These are phyloP conservation scores for Trichoderma atrobrunneum DNA, from an alignment of 2,329 filamentous ascomycete genomes.

Conservation along the genomic window DNA sequence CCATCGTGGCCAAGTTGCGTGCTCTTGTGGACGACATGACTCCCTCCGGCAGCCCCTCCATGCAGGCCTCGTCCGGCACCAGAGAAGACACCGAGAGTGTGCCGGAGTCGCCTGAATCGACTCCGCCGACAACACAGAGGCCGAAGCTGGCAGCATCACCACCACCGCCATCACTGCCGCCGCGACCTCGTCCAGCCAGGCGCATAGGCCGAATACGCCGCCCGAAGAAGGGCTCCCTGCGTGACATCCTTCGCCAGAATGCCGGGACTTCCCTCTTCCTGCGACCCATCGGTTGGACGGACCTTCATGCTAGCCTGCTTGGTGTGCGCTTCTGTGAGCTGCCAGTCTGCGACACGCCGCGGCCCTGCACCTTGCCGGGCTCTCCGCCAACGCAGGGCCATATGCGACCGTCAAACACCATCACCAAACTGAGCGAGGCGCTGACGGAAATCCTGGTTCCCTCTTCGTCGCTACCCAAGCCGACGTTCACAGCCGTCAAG, in stretches of 20 bases:
- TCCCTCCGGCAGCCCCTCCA: slow-evolving; percentile 17
- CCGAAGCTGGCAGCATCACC: slow-evolving; percentile 18
- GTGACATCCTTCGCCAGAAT: slow-evolving; percentile 50
- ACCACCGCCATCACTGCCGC: slow-evolving; percentile 19
- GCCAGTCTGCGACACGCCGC: slow-evolving; percentile 41
- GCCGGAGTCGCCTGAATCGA: slow-evolving; percentile 21
- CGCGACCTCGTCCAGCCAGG: slow-evolving; percentile 13
- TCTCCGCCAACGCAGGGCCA: slow-evolving; percentile 38
- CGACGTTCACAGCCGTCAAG: slow-evolving; percentile 42
- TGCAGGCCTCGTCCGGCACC: background rate
- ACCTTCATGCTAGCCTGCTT: slow-evolving; percentile 48
- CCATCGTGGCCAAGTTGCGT: slow-evolving; percentile 32
- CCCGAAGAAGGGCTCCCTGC: slow-evolving; percentile 49
- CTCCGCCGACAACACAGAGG: slow-evolving; percentile 29
- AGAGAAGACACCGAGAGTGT: background rate
- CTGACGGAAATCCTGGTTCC: slow-evolving; percentile 44
- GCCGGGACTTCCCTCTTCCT: slow-evolving; percentile 48
- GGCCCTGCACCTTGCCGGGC: slow-evolving; percentile 34
- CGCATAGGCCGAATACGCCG: slow-evolving; percentile 31
- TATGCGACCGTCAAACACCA: slow-evolving; percentile 40
- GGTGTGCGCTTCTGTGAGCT: slow-evolving; percentile 45
- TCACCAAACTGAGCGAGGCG: slow-evolving; percentile 42
- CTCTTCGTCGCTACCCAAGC: slow-evolving; percentile 32
- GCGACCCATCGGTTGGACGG: slow-evolving; percentile 56
- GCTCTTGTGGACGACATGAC: slow-evolving; percentile 27